Conservation (phyloP, 1,284 basidiomycete species). For the Sporisorium sorghi region DNA sequence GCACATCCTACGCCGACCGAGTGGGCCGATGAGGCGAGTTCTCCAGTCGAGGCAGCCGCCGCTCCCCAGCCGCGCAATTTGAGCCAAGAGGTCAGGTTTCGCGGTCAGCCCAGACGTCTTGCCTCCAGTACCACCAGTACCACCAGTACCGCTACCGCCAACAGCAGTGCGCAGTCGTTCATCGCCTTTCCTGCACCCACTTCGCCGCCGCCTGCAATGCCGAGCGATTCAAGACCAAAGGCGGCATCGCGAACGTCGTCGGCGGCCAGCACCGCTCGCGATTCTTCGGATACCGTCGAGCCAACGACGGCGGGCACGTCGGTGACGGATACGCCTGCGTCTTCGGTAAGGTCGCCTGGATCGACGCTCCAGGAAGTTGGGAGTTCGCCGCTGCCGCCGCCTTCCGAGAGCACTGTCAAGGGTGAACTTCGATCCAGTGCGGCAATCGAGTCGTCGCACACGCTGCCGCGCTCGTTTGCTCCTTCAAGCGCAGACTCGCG, state of each 20-base stretch:
- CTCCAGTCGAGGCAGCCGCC: neutral
- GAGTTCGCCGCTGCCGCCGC: slow-evolving; percentile 12
- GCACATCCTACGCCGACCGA: slow-evolving; percentile 33
- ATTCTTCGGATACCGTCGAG: no score
- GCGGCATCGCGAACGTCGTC: slow-evolving; percentile 20
- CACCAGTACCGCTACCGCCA: no score
- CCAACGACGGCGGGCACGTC: neutral
- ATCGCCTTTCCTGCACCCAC: slow-evolving; percentile 29
- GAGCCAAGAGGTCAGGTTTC: slow-evolving; percentile 30
- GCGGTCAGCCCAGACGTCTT: neutral
- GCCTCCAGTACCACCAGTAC: neutral
- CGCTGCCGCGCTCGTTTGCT: slow-evolving; percentile 25
- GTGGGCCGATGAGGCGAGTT: slow-evolving; percentile 36
- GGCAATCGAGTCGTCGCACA: slow-evolving; percentile 9
- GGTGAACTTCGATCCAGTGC: neutral
- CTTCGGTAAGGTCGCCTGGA: slow-evolving; percentile 20
- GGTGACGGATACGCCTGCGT: slow-evolving; percentile 25
- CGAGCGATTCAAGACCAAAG: neutral
- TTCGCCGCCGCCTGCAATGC: neutral
- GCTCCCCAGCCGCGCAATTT: neutral
- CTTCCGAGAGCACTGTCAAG: slow-evolving; percentile 26
- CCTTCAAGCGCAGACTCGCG: neutral
- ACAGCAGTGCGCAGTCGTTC: slow-evolving; percentile 8
- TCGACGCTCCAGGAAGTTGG: slow-evolving; percentile 8
- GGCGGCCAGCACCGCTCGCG: slow-evolving; percentile 14